A percentile compares a stretch with the other conserved stretches of the same genome.
These are phyloP conservation scores for Aegilops longissima DNA, from an alignment of 176 grass and related monocot genomes.

Conservation along the genomic window DNA sequence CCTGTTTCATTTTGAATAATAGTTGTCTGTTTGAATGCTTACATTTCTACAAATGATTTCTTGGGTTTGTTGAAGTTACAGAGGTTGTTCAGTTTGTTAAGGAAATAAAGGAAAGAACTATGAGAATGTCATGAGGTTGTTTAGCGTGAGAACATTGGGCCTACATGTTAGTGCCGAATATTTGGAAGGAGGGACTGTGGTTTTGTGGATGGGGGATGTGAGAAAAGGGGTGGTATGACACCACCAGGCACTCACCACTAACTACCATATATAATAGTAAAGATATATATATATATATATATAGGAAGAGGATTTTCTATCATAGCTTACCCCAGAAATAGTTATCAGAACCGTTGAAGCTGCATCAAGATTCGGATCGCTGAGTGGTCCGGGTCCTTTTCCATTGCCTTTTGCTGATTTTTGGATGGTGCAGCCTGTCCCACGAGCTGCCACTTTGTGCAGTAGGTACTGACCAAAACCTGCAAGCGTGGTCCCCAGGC, in stretches of 20 bases:
- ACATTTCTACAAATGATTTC: not conserved
- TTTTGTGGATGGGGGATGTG: not conserved
- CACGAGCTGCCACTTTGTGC: too few species aligned
- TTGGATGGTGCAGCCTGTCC: too few species aligned
- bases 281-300: not conserved
- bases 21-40: not conserved
- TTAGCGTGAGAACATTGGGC: not conserved
- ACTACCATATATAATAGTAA: not conserved
- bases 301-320: too few species aligned
- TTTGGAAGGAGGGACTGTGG: not conserved
- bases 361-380: too few species aligned
- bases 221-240: not conserved
- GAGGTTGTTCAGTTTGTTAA: not conserved
- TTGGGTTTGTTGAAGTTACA: not conserved
- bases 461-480: too few species aligned
- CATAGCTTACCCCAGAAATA: too few species aligned
- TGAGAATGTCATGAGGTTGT: not conserved
- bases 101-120: not conserved
- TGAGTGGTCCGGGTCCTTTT: too few species aligned
- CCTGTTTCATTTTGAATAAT: slow-evolving; percentile 5
- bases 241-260: not conserved
- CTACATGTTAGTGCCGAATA: not conserved
- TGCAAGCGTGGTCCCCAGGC: too few species aligned
- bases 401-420: too few species aligned
- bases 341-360: too few species aligned